A percentile compares a stretch with the other conserved stretches of the same genome.
Conservation (phyloP, 2,329 filamentous ascomycete species). For the Colletotrichum lupini region DNA sequence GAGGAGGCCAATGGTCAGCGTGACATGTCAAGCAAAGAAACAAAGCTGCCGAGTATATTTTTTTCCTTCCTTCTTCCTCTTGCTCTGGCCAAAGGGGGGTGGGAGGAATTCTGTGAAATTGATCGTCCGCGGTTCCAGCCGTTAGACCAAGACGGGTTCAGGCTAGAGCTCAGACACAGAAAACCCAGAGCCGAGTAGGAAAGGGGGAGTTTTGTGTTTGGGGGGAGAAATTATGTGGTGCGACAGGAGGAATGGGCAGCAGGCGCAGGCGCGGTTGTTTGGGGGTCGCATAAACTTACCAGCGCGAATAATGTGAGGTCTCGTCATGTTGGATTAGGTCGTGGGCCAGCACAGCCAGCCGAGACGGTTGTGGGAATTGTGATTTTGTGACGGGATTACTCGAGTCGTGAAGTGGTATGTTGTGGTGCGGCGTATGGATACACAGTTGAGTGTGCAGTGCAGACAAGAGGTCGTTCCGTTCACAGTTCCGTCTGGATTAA, state of each 20-base stretch:
- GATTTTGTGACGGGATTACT: constrained; percentile 14
- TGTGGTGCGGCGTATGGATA: constrained; percentile 8
- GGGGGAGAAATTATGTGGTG: constrained; percentile 23
- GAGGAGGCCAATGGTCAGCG: constrained; percentile 25
- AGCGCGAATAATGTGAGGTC: constrained; percentile 69
- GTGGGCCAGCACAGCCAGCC: constrained; percentile 30
- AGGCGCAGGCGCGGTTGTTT: constrained; percentile 34
- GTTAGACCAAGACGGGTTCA: constrained; percentile 33
- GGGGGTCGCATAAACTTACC: constrained; percentile 55
- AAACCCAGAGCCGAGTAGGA: constrained; percentile 25
- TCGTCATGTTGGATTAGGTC: constrained; percentile 61
- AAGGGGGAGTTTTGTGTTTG: constrained; percentile 26
- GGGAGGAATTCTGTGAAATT: constrained; percentile 30
- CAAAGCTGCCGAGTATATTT: not conserved
- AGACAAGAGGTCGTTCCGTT: constrained; percentile 5
- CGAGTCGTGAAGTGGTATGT: constrained; percentile 15
- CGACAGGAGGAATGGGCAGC: constrained; percentile 31
- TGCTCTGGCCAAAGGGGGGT: constrained; percentile 15
- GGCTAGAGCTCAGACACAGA: constrained; percentile 33
- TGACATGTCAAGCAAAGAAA: constrained; percentile 24
- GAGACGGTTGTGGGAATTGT: constrained; percentile 16
- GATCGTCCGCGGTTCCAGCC: constrained; percentile 32
- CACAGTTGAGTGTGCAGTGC: constrained; percentile 1
- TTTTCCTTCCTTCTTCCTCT: not conserved
- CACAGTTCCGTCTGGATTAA: constrained; percentile 14